Percentiles rank a stretch among this genome's conserved stretches.
Conservation (phyloP, 139 green algal genomes). For the Prasinococcaceae sp. region DNA sequence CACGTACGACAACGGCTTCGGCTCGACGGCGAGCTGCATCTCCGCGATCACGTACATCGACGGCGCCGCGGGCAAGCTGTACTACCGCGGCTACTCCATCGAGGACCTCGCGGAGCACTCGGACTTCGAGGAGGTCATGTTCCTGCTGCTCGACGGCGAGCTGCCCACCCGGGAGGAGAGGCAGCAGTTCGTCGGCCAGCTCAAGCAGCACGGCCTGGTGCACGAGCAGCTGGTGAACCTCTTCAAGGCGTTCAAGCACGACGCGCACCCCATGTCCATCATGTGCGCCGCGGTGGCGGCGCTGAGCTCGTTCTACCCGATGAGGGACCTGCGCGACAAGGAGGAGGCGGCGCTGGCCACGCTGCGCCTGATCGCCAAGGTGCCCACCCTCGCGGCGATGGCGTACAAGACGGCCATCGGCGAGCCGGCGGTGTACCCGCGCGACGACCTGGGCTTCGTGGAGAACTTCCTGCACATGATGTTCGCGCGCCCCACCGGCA, state of each 20-base stretch:
- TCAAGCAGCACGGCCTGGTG: conserved; percentile 72
- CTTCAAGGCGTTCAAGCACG: conserved; percentile 65
- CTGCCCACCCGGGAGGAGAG: conserved; percentile 48
- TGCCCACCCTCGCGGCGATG: conserved; percentile 68
- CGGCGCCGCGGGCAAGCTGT: conserved; percentile 82
- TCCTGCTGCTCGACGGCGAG: conserved; percentile 55
- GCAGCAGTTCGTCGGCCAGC: conserved; percentile 45
- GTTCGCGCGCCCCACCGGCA: conserved; percentile 46
- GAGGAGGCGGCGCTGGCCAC: conserved; percentile 52
- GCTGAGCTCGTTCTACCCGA: conserved; percentile 77
- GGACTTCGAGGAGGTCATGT: conserved; percentile 56
- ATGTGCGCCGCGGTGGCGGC: conserved; percentile 67
- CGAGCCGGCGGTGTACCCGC: conserved; percentile 50
- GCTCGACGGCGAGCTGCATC: conserved; percentile 80
- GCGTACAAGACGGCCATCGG: conserved; percentile 86
- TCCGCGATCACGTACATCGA: conserved; percentile 91
- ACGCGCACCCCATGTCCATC: conserved; percentile 89
- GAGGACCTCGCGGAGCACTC: conserved; percentile 77
- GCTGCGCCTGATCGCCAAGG: conserved; percentile 70
- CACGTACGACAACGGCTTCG: conserved; percentile 60
- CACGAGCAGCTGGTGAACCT: conserved; percentile 52
- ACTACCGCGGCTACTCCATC: conserved; percentile 90
- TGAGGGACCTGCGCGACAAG: conserved; percentile 77
- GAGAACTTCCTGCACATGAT: conserved; percentile 99
- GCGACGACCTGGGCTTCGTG: conserved; percentile 69